Base-by-base conservation (phyloP, 176 grass and related monocot genomes). In the Elymus sibiricus region DNA sequence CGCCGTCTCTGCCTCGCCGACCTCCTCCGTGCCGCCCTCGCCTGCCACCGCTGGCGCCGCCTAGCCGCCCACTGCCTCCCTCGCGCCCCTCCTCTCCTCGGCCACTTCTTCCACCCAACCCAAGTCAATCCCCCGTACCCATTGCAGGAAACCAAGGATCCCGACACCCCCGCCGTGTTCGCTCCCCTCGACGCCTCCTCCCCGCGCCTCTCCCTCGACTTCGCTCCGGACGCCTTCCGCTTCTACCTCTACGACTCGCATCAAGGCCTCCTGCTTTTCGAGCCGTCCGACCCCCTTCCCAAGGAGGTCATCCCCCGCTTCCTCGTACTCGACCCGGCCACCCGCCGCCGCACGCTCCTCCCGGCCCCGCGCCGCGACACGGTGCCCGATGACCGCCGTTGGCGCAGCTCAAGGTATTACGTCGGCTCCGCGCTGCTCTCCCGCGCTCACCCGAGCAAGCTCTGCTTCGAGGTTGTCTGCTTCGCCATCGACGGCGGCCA, bases 211-310 rank as follows among this genome's bases (percentile, higher is more conserved):
- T 49, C 28, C 55, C 58, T 81, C 85, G 25, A 19, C 40, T 72
- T 72, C 38, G 38, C 69, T 24, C 69, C 22, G 38, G 38, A 72
- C 0, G 67, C 72, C n/a, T 47, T 19, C 22, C 40, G 46, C 6
- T 70, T 53, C 56, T n/a, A 34, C 26, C 26, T 88, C 67, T 63
- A 16, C 59, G 86, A 87, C 60, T 64, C 34, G 10, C 78, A 76
- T 19, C 86, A 42, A 46, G 70, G 84, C 63, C 26, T 88, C 35
- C 62, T 88, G 9, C 26, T 87, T 26, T 37, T 43, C 19, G 38
- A 72, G 13, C 60, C 37, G 3, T 7, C 10, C 15, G 32, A 26
- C 6, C 7, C 17, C 11, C 19, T 3, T 19, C 19, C 29, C 13
- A 9, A 24, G 6, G 22, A 14, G 7, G 3, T 13, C 26, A 2